These are phyloP conservation scores for Suhomyces yuchorum DNA, from an alignment of 1,139 yeast species.

Conservation along the genomic window DNA sequence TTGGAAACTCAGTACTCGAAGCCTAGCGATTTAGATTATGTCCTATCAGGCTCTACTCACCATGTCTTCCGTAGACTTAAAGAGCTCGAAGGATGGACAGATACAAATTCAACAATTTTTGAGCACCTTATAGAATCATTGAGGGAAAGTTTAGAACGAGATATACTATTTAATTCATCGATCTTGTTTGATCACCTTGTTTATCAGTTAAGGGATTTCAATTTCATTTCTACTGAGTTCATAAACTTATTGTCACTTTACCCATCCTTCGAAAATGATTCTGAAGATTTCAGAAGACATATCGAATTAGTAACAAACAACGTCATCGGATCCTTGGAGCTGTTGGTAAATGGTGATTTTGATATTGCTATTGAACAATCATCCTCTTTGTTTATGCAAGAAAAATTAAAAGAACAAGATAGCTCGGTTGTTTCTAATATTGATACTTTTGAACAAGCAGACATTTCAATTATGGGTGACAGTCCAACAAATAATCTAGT, in stretches of 20 bases:
- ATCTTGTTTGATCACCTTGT: slow-evolving; percentile 47
- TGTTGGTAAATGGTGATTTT: slow-evolving; percentile 40
- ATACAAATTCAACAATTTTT: slow-evolving; percentile 42
- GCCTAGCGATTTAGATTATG: slow-evolving; percentile 54
- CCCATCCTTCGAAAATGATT: slow-evolving; percentile 1
- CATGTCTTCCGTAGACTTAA: slow-evolving; percentile 46
- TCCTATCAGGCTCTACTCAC: slow-evolving; percentile 45
- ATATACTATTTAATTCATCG: slow-evolving; percentile 57
- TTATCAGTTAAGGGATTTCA: slow-evolving; percentile 29
- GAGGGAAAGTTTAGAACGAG: slow-evolving; percentile 51
- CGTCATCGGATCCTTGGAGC: slow-evolving; percentile 22
- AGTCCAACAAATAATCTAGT: neutral
- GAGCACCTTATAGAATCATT: slow-evolving; percentile 44
- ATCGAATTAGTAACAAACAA: slow-evolving; percentile 6
- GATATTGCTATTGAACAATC: slow-evolving; percentile 36
- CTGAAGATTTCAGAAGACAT: slow-evolving; percentile 5
- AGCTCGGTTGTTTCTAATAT: neutral
- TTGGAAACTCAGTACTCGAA: slow-evolving; percentile 53
- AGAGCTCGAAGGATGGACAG: slow-evolving; percentile 60
- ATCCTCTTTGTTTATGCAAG: slow-evolving; percentile 34
- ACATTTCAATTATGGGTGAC: neutral
- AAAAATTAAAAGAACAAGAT: slow-evolving; percentile 22
- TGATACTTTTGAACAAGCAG: neutral
- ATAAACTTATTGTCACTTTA: slow-evolving; percentile 13
- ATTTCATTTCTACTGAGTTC: slow-evolving; percentile 21